phyloP scores from a whole-genome alignment of 352 stramenopile species.

The Phytophthora kernoviae region DNA sequence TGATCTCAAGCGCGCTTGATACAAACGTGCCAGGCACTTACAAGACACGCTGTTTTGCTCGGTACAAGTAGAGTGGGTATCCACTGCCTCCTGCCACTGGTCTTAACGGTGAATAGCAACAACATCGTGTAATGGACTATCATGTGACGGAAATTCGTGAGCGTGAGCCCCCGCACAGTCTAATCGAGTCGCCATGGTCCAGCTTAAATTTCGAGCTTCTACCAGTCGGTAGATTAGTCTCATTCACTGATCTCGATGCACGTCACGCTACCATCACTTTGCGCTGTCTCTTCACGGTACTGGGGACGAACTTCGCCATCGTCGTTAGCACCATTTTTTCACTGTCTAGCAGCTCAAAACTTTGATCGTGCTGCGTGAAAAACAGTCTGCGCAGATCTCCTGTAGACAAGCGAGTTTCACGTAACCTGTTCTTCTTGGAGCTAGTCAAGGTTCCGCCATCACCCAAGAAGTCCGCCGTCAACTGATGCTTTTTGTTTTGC shows the following conservation, averaged over 20 bases:
- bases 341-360: slow-evolving; percentile 1
- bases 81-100: too few species aligned
- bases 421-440: slow-evolving; percentile 28
- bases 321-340: slow-evolving; percentile 1
- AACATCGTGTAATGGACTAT: too few species aligned
- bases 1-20: too few species aligned
- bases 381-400: slow-evolving; percentile 61
- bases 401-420: slow-evolving; percentile 38
- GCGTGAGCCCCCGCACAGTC: too few species aligned
- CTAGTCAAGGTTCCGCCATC: slow-evolving; percentile 34
- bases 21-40: too few species aligned
- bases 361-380: slow-evolving; percentile 38
- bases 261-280: slow-evolving; percentile 29
- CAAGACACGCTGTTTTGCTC: too few species aligned
- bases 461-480: slow-evolving; percentile 80
- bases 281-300: slow-evolving; percentile 2
- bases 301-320: neutral
- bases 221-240: too few species aligned
- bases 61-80: too few species aligned
- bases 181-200: too few species aligned
- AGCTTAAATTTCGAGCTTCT: neutral
- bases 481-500: slow-evolving; percentile 85
- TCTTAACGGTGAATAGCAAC: too few species aligned
- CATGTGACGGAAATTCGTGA: too few species aligned
- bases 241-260: slow-evolving; percentile 41